These are phyloP conservation scores for Solanum sejunctum DNA, from an alignment of 257 asterid species.

Conservation along the genomic window DNA sequence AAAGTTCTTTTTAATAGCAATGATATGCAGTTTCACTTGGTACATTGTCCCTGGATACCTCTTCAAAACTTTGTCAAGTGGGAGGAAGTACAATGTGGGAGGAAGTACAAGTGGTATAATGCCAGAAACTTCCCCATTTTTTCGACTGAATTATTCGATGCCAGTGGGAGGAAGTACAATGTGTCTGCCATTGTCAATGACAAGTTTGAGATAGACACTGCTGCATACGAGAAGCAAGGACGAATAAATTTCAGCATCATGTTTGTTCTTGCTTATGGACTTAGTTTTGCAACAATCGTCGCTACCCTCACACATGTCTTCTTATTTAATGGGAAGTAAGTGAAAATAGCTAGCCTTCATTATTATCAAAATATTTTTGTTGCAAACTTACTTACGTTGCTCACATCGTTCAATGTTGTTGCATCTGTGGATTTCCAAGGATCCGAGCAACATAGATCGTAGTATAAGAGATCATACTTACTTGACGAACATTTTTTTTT, in stretches of 20 bases:
- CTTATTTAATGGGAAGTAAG: conserved; percentile 61
- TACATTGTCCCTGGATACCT: conserved; percentile 49
- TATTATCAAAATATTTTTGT: not conserved
- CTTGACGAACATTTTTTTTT: not conserved
- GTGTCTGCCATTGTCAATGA: conserved; percentile 50
- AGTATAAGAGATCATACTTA: not conserved
- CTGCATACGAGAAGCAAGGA: conserved; percentile 28
- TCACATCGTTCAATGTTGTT: not conserved
- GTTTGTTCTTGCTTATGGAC: conserved; percentile 46
- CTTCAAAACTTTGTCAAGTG: conserved; percentile 21
- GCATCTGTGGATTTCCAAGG: not conserved
- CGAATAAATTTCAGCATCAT: conserved; percentile 33
- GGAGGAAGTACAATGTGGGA: too few species aligned
- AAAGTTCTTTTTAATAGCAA: conserved; percentile 49
- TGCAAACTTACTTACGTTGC: not conserved
- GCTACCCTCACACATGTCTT: conserved; percentile 61
- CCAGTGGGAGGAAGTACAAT: conserved; percentile 22
- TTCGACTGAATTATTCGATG: conserved; percentile 27
- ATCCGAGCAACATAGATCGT: not conserved
- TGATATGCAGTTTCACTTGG: conserved; percentile 42
- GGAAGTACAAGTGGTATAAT: too few species aligned
- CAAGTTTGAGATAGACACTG: conserved; percentile 40
- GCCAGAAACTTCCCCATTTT: conserved; percentile 50
- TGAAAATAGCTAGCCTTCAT: not conserved
- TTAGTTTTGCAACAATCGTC: conserved; percentile 43